These are phyloP conservation scores for Calonectria henricotiae DNA, from an alignment of 2,329 filamentous ascomycete genomes.

Conservation along the genomic window DNA sequence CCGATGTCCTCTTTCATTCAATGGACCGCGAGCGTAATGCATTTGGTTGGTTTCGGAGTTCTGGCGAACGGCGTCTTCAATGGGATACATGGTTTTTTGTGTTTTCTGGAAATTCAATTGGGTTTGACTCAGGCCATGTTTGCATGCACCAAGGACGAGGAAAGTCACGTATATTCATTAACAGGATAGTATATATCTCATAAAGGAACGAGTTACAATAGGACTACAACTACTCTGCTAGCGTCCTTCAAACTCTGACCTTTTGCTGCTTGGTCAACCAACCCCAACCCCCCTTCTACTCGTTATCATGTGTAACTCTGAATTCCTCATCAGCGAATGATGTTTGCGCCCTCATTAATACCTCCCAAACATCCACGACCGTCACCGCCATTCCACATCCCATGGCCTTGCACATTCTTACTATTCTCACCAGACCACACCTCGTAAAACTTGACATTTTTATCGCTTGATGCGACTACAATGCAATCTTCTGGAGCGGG, in stretches of 20 bases:
- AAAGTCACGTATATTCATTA: background rate
- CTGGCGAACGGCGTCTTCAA: conserved; percentile 16
- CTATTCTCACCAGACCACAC: conserved; percentile 83
- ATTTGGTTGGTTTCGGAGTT: conserved; percentile 47
- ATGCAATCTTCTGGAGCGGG: conserved; percentile 73
- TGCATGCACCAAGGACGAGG: background rate
- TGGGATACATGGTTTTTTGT: conserved; percentile 15
- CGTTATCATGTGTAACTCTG: background rate
- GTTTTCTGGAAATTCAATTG: conserved; percentile 13
- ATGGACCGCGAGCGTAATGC: conserved; percentile 42
- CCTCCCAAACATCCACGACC: conserved; percentile 89
- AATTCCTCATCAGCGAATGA: conserved; percentile 74
- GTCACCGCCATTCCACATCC: conserved; percentile 84
- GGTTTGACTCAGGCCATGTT: background rate
- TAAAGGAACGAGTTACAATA: background rate
- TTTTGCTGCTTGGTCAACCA: background rate
- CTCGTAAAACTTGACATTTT: conserved; percentile 95
- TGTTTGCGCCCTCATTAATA: conserved; percentile 80
- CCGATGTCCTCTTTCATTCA: conserved; percentile 24
- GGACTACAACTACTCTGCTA: background rate
- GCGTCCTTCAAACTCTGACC: background rate
- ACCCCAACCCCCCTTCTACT: background rate
- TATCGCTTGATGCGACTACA: conserved; percentile 92
- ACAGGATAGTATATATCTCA: conserved; percentile 27
- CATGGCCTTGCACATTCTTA: conserved; percentile 67